Evolutionary conservation across 1,284 basidiomycete genomes (phyloP).

Genomic region (Gymnopus androsaceus): DNA sequence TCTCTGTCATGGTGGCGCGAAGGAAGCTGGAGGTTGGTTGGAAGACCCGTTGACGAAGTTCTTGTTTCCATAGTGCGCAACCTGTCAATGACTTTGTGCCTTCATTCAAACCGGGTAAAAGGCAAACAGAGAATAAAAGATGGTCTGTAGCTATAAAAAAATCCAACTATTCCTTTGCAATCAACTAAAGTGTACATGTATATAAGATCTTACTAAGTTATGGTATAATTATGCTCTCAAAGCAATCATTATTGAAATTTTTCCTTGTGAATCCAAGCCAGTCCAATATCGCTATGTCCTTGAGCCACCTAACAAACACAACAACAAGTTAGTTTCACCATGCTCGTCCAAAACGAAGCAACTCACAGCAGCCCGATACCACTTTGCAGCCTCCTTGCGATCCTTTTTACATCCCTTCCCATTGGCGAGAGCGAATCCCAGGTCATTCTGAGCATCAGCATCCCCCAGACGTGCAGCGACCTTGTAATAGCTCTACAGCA

Average conservation of each 20-base stretch:
- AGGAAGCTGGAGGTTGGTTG: too few relatives aligned
- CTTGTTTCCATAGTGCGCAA: too few relatives aligned
- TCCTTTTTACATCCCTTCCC: conserved; percentile 91
- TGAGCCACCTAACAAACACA: conserved; percentile 57
- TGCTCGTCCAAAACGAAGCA: not conserved
- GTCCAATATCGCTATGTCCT: conserved; percentile 76
- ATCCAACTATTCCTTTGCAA: not conserved
- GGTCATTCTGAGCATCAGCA: conserved; percentile 82
- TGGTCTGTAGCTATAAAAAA: too few relatives aligned
- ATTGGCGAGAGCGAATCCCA: conserved; percentile 83
- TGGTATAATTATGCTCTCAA: not conserved
- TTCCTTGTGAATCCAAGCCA: conserved; percentile 88
- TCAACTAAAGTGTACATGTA: not conserved
- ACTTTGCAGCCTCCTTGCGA: conserved; percentile 82
- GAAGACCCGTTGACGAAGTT: too few relatives aligned
- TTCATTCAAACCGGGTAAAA: too few relatives aligned
- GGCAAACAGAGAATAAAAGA: too few relatives aligned
- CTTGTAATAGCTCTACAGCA: conserved; percentile 75
- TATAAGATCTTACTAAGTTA: not conserved
- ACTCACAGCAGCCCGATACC: conserved; percentile 84
- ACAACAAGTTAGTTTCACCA: not conserved
- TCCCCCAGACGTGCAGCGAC: conserved; percentile 86
- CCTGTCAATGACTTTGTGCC: too few relatives aligned
- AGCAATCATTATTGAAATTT: conserved; percentile 49
- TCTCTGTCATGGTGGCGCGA: too few relatives aligned